Evolutionary conservation across 2,329 filamentous ascomycete genomes (phyloP).

Genomic region (Coniochaeta ligniaria): DNA sequence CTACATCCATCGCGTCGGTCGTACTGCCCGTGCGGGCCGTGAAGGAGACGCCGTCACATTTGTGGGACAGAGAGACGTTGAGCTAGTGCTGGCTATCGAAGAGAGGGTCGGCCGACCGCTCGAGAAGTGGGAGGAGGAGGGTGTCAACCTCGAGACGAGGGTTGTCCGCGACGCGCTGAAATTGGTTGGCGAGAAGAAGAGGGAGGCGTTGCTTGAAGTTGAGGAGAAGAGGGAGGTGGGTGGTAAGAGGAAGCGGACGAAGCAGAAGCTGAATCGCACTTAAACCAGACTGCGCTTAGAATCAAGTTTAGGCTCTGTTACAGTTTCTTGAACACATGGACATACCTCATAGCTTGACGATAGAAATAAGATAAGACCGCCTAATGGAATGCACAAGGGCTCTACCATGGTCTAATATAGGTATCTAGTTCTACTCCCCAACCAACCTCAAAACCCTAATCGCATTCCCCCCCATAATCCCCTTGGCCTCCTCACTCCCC

Average conservation of each 20-base stretch:
- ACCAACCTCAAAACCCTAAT: slow-evolving; percentile 16
- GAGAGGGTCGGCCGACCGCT: slow-evolving; percentile 71
- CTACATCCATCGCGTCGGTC: slow-evolving; percentile 93
- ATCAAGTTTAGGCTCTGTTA: background rate
- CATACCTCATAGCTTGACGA: background rate
- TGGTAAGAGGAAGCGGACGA: slow-evolving; percentile 66
- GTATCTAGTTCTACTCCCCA: slow-evolving; percentile 8
- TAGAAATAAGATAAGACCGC: background rate
- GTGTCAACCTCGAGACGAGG: slow-evolving; percentile 87
- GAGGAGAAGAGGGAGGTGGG: slow-evolving; percentile 88
- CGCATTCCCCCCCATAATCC: slow-evolving; percentile 21
- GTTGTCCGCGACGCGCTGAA: slow-evolving; percentile 82
- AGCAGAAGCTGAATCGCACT: slow-evolving; percentile 42
- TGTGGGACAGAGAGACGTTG: slow-evolving; percentile 87
- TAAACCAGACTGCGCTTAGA: background rate
- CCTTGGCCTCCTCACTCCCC: slow-evolving; percentile 12
- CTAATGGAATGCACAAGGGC: background rate
- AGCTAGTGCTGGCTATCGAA: slow-evolving; percentile 87
- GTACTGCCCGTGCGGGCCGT: slow-evolving; percentile 87
- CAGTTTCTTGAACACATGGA: background rate
- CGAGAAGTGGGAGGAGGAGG: slow-evolving; percentile 80
- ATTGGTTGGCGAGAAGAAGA: slow-evolving; percentile 89
- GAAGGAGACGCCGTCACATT: slow-evolving; percentile 78
- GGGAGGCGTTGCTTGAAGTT: slow-evolving; percentile 82
- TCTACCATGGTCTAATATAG: background rate